Percentiles rank a stretch among this genome's conserved stretches.
Evolutionary conservation across 2,329 filamentous ascomycete species (phyloP).

Genomic region (Aspergillus vadensis): DNA sequence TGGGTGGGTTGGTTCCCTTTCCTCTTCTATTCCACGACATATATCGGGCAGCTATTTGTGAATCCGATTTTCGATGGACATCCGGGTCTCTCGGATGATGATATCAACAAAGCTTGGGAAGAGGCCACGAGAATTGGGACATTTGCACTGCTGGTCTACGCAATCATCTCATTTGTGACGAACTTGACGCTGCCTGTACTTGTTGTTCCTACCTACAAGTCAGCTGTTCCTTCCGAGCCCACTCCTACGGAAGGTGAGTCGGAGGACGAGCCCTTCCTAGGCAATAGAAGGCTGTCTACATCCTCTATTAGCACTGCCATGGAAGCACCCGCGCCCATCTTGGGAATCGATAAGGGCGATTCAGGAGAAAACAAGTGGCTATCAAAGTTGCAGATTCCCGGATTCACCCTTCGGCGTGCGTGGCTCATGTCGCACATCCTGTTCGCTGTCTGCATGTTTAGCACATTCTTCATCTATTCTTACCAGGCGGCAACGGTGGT

Average conservation of each 20-base stretch:
- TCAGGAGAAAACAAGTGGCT: conserved; percentile 45
- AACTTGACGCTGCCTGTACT: conserved; percentile 85
- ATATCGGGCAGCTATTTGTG: conserved; percentile 89
- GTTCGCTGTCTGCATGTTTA: conserved; percentile 78
- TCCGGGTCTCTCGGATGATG: conserved; percentile 72
- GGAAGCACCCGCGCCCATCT: conserved; percentile 32
- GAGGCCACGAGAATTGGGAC: conserved; percentile 83
- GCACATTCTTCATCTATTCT: conserved; percentile 75
- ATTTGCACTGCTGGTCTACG: conserved; percentile 85
- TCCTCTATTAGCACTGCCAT: conserved; percentile 37
- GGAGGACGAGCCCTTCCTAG: conserved; percentile 23
- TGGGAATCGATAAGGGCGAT: conserved; percentile 11
- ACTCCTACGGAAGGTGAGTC: conserved; percentile 13
- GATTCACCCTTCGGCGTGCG: conserved; percentile 81
- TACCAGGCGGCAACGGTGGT: conserved; percentile 73
- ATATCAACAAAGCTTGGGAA: conserved; percentile 81
- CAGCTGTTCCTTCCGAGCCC: conserved; percentile 13
- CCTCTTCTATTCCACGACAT: conserved; percentile 92
- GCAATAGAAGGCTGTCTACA: conserved; percentile 28
- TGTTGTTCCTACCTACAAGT: conserved; percentile 73
- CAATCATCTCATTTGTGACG: conserved; percentile 76
- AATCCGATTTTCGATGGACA: conserved; percentile 77
- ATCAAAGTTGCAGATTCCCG: conserved; percentile 70
- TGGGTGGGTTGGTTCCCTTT: conserved; percentile 98
- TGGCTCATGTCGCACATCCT: conserved; percentile 87